Base-by-base conservation (phyloP, 306 rosid genomes). In the Leucaena leucocephala region DNA sequence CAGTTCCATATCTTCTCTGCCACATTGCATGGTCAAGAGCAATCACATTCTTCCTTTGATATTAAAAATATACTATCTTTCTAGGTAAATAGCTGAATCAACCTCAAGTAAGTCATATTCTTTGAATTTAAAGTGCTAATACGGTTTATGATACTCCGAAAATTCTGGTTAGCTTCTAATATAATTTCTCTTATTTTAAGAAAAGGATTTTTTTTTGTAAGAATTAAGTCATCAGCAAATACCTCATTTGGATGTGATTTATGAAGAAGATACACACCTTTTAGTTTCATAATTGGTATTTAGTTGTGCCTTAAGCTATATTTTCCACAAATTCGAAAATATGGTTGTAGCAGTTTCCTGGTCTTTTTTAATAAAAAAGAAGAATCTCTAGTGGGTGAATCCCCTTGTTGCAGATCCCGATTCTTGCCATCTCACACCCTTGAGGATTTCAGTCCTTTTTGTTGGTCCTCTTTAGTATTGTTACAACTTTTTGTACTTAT, bases 371-470 rank as follows among this genome's bases (percentile, higher is more conserved):
- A 40, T 40, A 72, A 68, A 44, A 15, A 64, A 50, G 34, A 46
- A 39, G 71, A 80, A 48, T 21, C 54, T 80, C 52, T 40, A n/a
- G 43, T 54, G 27, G 55, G 49, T 48, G 44, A 76, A 67, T 46
- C 34, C 63, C 57, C 39, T 44, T 76, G 76, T 22, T 76, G 38
- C 73, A 40, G 33, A 46, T 66, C 82, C 69, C 61, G 21, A 77
- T 61, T 50, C 49, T 73, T 65, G 15, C 44, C 61, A 34, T 80
- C 48, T 27, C 40, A 6, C 12, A 65, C 68, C 62, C 45, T 39
- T 68, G 50, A 42, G 36, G 52, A 46, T 68, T 42, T 46, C 54
- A 21, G 39, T 43, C 35, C 54, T 11, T 76, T 55, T 21, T 42
- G 34, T 40, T 35, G 58, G 68, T 38, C 22, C 10, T 68, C 61